Conservation (phyloP, 2,329 filamentous ascomycete species). For the Diaporthe amygdali region DNA sequence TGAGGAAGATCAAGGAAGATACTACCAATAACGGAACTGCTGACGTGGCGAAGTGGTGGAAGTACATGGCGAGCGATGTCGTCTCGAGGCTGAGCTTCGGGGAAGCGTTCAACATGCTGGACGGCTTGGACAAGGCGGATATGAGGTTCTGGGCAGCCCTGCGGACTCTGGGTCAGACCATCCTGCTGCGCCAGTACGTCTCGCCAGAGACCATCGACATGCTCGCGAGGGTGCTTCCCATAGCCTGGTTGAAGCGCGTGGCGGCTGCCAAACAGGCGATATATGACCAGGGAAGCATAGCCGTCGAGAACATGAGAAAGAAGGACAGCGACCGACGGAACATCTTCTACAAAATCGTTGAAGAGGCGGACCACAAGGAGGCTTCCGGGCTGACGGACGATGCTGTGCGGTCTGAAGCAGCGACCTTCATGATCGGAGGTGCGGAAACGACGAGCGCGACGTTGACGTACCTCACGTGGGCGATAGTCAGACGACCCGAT, state of each 20-base stretch:
- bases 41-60: slow-evolving; percentile 51
- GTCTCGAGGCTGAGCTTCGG: slow-evolving; percentile 51
- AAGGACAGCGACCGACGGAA: slow-evolving; percentile 25
- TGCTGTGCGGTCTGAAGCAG: slow-evolving; percentile 40
- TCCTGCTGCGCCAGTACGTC: slow-evolving; percentile 16
- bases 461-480: slow-evolving; percentile 44
- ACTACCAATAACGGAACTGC: slow-evolving; percentile 30
- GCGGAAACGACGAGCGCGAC: slow-evolving; percentile 48
- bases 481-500: slow-evolving; percentile 27
- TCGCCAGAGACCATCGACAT: slow-evolving; percentile 10
- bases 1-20: slow-evolving; percentile 24
- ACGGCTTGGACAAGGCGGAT: slow-evolving; percentile 40
- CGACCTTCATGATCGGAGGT: slow-evolving; percentile 45
- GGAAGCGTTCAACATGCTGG: slow-evolving; percentile 48
- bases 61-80: slow-evolving; percentile 50
- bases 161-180: slow-evolving; percentile 7
- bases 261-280: slow-evolving; percentile 24
- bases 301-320: slow-evolving; percentile 25
- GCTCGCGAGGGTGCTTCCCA: slow-evolving; percentile 14
- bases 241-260: slow-evolving; percentile 14
- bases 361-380: slow-evolving; percentile 31
- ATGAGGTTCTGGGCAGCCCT: slow-evolving; percentile 14
- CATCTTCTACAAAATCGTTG: slow-evolving; percentile 32
- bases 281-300: slow-evolving; percentile 22
- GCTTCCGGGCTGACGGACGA: slow-evolving; percentile 27